These are phyloP conservation scores for Coemansia sp. DNA, from an alignment of 192 early-diverging fungal genomes.

Conservation along the genomic window DNA sequence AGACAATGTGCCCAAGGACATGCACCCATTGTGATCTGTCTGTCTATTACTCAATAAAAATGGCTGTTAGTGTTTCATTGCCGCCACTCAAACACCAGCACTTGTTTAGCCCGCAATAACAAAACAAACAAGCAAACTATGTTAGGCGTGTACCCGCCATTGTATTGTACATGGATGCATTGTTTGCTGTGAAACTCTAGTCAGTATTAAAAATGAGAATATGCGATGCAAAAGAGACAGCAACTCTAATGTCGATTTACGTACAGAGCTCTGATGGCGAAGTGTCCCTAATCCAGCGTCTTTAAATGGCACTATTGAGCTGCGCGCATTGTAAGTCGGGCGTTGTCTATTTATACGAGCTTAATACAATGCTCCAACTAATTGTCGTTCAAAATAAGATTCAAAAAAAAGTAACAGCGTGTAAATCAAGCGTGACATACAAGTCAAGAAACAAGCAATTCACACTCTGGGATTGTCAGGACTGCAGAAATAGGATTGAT, in stretches of 20 bases:
- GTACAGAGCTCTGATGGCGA: neutral
- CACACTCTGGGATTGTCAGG: neutral
- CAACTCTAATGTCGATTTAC: neutral
- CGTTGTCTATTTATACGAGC: neutral
- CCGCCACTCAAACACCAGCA: neutral
- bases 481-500: conserved; percentile 4
- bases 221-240: neutral
- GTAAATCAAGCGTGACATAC: neutral
- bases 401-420: too few relatives aligned
- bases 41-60: neutral
- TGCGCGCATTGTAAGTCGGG: neutral
- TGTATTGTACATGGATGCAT: neutral
- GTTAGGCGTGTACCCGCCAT: neutral
- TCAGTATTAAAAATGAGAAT: neutral
- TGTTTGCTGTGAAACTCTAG: neutral
- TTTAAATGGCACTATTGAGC: neutral
- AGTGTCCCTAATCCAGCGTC: neutral
- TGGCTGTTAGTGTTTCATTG: neutral
- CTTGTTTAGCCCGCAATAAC: neutral
- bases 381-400: neutral
- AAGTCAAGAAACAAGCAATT: neutral
- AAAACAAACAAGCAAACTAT: neutral
- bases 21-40: neutral
- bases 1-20: neutral
- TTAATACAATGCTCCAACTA: neutral